These are phyloP conservation scores for Saturnispora dispora DNA, from an alignment of 805 yeast genomes.

Conservation along the genomic window DNA sequence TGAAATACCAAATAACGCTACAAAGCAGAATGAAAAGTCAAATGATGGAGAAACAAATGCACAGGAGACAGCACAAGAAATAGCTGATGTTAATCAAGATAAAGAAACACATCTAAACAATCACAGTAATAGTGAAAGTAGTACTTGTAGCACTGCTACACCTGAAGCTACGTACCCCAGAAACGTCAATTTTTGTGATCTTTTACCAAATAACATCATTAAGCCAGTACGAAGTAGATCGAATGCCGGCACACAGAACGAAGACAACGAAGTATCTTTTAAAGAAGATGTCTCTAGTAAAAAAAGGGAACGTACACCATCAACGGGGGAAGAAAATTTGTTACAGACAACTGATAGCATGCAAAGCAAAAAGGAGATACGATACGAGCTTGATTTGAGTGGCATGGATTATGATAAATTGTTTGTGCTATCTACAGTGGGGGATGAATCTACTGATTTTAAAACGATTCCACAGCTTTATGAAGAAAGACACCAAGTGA, in stretches of 20 bases:
- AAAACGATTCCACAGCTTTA: neutral
- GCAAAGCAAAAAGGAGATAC: neutral
- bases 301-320: neutral
- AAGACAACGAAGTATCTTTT: neutral
- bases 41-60: neutral
- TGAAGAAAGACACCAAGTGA: neutral
- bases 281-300: neutral
- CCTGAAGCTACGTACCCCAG: neutral
- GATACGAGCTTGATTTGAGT: neutral
- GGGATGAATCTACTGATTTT: neutral
- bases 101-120: neutral
- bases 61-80: neutral
- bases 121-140: neutral
- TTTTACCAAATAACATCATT: neutral
- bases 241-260: neutral
- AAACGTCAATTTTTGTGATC: neutral
- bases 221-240: neutral
- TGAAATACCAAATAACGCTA: neutral
- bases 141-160: neutral
- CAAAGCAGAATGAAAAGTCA: neutral
- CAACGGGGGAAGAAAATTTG: neutral
- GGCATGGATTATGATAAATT: constrained; percentile 1
- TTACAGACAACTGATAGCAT: neutral
- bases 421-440: neutral
- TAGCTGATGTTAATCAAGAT: neutral